Conservation (phyloP, 371 early-diverging fungal genomes). For the Coemansia sp. region DNA sequence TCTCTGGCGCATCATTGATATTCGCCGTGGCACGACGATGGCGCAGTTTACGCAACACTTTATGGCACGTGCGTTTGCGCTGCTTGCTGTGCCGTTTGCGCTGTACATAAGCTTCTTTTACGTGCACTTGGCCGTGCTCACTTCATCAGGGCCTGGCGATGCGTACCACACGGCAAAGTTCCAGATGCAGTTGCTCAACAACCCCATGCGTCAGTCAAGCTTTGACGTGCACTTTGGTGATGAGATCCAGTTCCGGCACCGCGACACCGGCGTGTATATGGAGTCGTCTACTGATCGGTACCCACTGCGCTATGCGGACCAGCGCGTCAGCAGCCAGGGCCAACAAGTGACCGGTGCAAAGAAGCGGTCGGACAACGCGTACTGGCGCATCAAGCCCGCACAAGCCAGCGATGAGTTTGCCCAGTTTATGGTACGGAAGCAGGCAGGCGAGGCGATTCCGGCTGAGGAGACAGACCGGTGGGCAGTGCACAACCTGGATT, state of each 20-base stretch:
- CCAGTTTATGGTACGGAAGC: slow-evolving; percentile 14
- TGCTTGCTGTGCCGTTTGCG: slow-evolving; percentile 75
- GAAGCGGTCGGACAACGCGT: slow-evolving; percentile 67
- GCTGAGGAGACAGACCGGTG: slow-evolving; percentile 52
- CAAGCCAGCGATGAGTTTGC: slow-evolving; percentile 30
- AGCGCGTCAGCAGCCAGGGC: slow-evolving; percentile 85
- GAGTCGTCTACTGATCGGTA: slow-evolving; percentile 83
- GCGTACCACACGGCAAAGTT: slow-evolving; percentile 85
- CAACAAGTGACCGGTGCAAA: slow-evolving; percentile 88
- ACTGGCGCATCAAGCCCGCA: slow-evolving; percentile 79
- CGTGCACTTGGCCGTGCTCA: slow-evolving; percentile 77
- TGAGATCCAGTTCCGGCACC: slow-evolving; percentile 77
- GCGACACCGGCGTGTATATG: slow-evolving; percentile 71
- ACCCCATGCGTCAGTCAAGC: slow-evolving; percentile 59
- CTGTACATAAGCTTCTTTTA: slow-evolving; percentile 79
- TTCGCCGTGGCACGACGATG: slow-evolving; percentile 72
- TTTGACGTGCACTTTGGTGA: slow-evolving; percentile 79
- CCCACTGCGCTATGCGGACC: slow-evolving; percentile 91
- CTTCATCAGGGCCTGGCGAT: slow-evolving; percentile 86
- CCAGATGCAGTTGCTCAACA: slow-evolving; percentile 81
- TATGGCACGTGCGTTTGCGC: slow-evolving; percentile 62
- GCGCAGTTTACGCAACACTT: slow-evolving; percentile 56
- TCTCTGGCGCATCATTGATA: slow-evolving; percentile 89
- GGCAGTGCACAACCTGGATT: slow-evolving; percentile 60
- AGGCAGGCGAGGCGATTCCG: slow-evolving; percentile 24